Evolutionary conservation across 495 filamentous ascomycete genomes (phyloP), one percentile per base, ranked within the genome.

Genomic region (Penicillium manginii): DNA sequence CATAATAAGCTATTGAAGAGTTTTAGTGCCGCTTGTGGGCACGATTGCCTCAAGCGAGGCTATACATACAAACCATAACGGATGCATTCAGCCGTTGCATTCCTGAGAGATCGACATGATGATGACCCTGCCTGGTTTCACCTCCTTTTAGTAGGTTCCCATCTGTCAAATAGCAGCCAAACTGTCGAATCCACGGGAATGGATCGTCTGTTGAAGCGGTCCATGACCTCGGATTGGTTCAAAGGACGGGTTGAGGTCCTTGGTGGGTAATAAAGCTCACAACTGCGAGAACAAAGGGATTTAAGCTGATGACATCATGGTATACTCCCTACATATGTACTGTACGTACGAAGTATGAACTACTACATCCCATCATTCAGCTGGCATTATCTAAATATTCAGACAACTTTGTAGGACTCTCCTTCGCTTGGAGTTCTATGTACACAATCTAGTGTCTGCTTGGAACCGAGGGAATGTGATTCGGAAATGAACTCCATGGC

Each of bases 131-230:
- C 60, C 46, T 59, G 55, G 66, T 67, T 72, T 68, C 71, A 68
- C 59, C 55, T 65, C 62, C 56, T 54, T 55, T 66, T 64, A 54
- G 57, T 55, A 57, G 65, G 55, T 49, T 29, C 35, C 40, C 58
- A 61, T 66, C 67, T 62, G 53, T 67, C 67, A 71, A 67, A 67
- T 63, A 46, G 56, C 37, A 17, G 42, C 33, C 33, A 55, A 45
- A 17, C 57, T 39, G 55, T 65, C 50, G 59, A 62, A 59, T 46
- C 61, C 63, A 60, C 58, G 59, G 61, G 61, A 72, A 73, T 69
- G 67, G 70, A 70, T 76, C 72, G 63, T 64, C 67, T 57, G 59
- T 49, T 59, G 58, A 62, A 69, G 64, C 68, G 58, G 54, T 43
- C 35, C 45, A 10, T 53, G 55, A 57, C 53, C 45, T 37, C 59